phyloP scores from a whole-genome alignment of 768 basidiomycete genomes.

The Psilocybe sp. region DNA sequence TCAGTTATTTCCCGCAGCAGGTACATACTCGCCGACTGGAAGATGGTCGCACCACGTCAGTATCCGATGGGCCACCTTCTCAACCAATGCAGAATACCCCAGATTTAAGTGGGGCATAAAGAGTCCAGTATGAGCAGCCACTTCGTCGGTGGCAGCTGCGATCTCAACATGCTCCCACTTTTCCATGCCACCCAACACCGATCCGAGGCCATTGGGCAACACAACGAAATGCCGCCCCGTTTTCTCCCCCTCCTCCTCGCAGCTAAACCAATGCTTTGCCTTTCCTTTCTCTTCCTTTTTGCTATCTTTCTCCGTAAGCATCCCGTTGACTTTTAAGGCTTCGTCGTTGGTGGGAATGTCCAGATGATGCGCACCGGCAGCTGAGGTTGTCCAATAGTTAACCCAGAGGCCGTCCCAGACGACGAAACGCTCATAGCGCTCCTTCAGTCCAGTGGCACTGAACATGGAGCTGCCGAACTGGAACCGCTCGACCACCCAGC shows the following conservation, averaged over 20 bases:
- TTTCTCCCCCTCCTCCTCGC: constrained; percentile 19
- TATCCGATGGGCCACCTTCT: constrained; percentile 39
- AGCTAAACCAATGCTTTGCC: constrained; percentile 15
- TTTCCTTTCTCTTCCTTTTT: constrained; percentile 12
- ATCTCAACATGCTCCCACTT: constrained; percentile 54
- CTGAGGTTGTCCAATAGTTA: constrained; percentile 51
- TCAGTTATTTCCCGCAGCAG: too few species aligned
- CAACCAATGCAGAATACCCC: constrained; percentile 48
- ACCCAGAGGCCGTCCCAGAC: constrained; percentile 54
- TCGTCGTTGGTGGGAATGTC: constrained; percentile 19
- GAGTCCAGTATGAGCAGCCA: constrained; percentile 52
- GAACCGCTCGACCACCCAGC: constrained; percentile 52
- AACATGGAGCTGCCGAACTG: constrained; percentile 62
- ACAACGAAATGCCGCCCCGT: constrained; percentile 49
- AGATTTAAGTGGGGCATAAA: constrained; percentile 49
- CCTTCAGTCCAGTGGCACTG: constrained; percentile 46
- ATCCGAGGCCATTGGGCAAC: constrained; percentile 43
- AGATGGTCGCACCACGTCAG: constrained; percentile 38
- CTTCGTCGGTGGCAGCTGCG: constrained; percentile 50
- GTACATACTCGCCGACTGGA: not conserved
- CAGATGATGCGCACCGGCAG: not conserved
- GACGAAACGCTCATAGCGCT: constrained; percentile 46
- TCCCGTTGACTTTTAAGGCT: constrained; percentile 24
- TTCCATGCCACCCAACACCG: constrained; percentile 37
- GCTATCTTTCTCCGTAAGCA: constrained; percentile 11